A percentile compares a stretch with the other conserved stretches of the same genome.
Conservation (phyloP, 1,139 yeast genomes). For the Geotrichum aggregatum region DNA sequence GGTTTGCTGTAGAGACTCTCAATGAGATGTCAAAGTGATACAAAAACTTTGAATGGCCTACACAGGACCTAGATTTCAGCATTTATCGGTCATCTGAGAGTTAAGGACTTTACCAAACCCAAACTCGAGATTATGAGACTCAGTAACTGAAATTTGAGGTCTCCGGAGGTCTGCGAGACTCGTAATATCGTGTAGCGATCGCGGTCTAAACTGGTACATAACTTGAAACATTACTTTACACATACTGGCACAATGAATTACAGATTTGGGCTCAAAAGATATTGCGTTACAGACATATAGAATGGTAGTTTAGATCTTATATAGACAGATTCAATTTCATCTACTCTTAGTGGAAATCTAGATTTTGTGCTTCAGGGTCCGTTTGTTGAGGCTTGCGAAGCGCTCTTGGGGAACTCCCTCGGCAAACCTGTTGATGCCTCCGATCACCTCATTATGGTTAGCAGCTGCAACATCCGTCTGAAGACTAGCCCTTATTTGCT, state of each 20-base stretch:
- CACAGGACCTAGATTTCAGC: too few relatives aligned
- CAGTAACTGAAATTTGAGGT: too few relatives aligned
- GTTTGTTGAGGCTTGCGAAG: slow-evolving; percentile 54
- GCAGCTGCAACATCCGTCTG: slow-evolving; percentile 45
- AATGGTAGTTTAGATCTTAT: too few relatives aligned
- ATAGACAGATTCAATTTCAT: too few relatives aligned
- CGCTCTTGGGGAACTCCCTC: slow-evolving; percentile 71
- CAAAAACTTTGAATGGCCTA: too few relatives aligned
- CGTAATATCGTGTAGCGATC: too few relatives aligned
- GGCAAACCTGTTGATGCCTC: slow-evolving; percentile 67
- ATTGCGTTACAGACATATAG: too few relatives aligned
- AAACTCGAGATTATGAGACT: too few relatives aligned
- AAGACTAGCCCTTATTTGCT: slow-evolving; percentile 45
- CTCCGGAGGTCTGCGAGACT: background rate
- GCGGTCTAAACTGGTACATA: background rate
- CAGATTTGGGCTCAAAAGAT: too few relatives aligned
- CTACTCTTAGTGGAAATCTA: slow-evolving; percentile 32
- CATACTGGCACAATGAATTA: too few relatives aligned
- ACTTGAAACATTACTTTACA: background rate
- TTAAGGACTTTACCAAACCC: too few relatives aligned
- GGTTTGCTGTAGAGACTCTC: slow-evolving; percentile 28
- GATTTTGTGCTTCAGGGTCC: slow-evolving; percentile 60
- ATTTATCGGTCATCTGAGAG: too few relatives aligned
- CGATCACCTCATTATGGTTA: slow-evolving; percentile 61
- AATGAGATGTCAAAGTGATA: slow-evolving; percentile 15